Base-by-base conservation (phyloP, 2,329 filamentous ascomycete species). In the Nothopassalora personata region DNA sequence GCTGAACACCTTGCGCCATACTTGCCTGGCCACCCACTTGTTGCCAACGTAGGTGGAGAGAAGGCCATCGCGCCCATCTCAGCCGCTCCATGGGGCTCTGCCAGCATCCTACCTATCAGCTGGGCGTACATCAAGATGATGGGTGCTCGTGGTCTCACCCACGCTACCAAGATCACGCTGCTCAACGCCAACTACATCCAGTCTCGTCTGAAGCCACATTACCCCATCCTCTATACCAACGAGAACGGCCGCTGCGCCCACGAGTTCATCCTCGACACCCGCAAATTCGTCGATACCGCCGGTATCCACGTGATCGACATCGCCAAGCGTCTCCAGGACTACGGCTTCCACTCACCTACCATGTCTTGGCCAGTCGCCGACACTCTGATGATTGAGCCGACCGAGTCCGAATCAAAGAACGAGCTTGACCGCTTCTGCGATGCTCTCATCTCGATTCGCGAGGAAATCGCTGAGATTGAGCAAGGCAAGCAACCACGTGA, bases 131-230 rank as follows among this genome's bases (percentile, higher is more conserved):
- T 96, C 75, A 89, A 90, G 73, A 87, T 96, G 82, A 97, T 97
- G 93, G 91, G 86, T 58, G 82, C 84, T 52, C 81, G 85, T 46
- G 93, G 92, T 27, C 83, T 97, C 33, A 93, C 87, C 7, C 89
- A 94, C 70, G 91, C 92, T 7, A 97, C 93, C 57, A 90, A 94
- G 78, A 86, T 95, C 67, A 94, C 91, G 2, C 80, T 97, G n/a
- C 84, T 97, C 53, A 97, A 96, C 75, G 93, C 93, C 64, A 97
- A 97, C 82, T 97, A 97, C 80, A 89, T 97, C 72, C 88, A 96
- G 70, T 87, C 89, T 53, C 88, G 89, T 57, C 87, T 97, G 54
- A 88, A 88, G 75, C 86, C 87, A 5, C 86, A 97, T 79, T 97
- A 94, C 77, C 82, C 85, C 1, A 93, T 97, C 66, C 81, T 97